Conservation (phyloP, 805 yeast species). For the Tanozyma kutaoensis region DNA sequence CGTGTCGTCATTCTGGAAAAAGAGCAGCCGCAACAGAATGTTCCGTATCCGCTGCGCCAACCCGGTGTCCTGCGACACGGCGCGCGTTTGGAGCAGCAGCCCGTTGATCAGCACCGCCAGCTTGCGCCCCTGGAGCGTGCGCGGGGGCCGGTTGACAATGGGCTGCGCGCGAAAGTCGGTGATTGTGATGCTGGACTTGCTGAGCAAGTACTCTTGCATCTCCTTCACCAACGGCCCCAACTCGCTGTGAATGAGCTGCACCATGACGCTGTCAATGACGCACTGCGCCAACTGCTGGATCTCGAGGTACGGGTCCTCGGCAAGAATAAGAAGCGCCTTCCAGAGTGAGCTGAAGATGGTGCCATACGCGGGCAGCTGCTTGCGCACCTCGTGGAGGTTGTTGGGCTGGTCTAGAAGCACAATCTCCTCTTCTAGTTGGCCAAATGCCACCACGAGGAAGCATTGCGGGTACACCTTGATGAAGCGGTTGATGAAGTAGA, state of each 20-base stretch:
- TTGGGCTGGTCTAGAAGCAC: slow-evolving; percentile 50
- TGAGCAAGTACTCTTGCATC: slow-evolving; percentile 50
- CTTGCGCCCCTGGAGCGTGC: no score
- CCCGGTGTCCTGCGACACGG: no score
- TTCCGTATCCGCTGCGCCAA: no score
- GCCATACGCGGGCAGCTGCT: slow-evolving; percentile 72
- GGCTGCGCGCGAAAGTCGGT: slow-evolving; percentile 26
- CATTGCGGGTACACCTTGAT: slow-evolving; percentile 57
- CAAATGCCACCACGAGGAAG: slow-evolving; percentile 77
- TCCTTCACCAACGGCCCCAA: slow-evolving; percentile 51
- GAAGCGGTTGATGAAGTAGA: slow-evolving; percentile 63
- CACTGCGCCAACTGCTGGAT: slow-evolving; percentile 61
- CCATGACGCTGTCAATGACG: slow-evolving; percentile 60
- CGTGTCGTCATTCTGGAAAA: no score
- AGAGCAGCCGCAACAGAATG: no score
- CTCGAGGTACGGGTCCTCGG: slow-evolving; percentile 83
- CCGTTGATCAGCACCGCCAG: no score
- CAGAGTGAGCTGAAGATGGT: slow-evolving; percentile 77
- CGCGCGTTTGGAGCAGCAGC: no score
- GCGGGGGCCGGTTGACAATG: slow-evolving; percentile 17
- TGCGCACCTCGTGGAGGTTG: slow-evolving; percentile 47
- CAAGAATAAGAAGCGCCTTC: slow-evolving; percentile 67
- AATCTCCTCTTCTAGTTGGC: slow-evolving; percentile 72
- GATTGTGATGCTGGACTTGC: slow-evolving; percentile 30
- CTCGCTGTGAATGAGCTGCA: slow-evolving; percentile 50